These are phyloP conservation scores for Hygrophoropsis aurantiaca DNA, from an alignment of 768 basidiomycete genomes.

Conservation along the genomic window DNA sequence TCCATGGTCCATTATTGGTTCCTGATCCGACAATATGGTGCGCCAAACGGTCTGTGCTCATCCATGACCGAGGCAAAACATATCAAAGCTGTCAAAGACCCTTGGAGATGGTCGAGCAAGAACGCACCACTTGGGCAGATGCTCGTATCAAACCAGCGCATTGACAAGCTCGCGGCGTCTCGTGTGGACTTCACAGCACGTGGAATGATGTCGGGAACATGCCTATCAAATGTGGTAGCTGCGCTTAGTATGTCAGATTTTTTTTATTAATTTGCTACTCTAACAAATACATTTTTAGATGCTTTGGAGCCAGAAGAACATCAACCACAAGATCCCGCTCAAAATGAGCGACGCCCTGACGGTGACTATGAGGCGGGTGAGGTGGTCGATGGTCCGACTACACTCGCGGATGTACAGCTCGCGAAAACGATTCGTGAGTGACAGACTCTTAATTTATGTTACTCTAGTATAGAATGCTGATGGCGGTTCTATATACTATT, in stretches of 20 bases:
- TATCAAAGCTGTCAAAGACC: constrained; percentile 24
- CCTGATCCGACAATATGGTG: constrained; percentile 15
- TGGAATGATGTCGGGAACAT: constrained; percentile 13
- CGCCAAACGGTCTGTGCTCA: constrained; percentile 22
- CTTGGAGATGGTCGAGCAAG: constrained; percentile 19
- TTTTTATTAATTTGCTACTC: neutral
- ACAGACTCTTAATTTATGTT: neutral
- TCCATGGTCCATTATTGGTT: constrained; percentile 14
- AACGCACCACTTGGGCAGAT: constrained; percentile 20
- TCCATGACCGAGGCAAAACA: constrained; percentile 25
- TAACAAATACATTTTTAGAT: neutral
- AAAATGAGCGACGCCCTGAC: too few species aligned
- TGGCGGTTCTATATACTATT: too few species aligned
- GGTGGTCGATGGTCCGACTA: neutral
- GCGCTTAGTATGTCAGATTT: neutral
- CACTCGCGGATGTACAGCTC: neutral
- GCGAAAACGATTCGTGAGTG: neutral
- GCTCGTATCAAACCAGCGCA: constrained; percentile 18
- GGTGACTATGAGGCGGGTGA: neutral
- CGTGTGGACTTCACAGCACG: constrained; percentile 13
- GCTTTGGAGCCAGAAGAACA: neutral
- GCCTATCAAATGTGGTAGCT: neutral
- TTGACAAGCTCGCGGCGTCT: constrained; percentile 18
- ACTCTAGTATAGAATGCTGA: too few species aligned
- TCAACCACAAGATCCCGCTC: neutral